These are phyloP conservation scores for Seiridium cupressi DNA, from an alignment of 2,329 filamentous ascomycete genomes.

Conservation along the genomic window DNA sequence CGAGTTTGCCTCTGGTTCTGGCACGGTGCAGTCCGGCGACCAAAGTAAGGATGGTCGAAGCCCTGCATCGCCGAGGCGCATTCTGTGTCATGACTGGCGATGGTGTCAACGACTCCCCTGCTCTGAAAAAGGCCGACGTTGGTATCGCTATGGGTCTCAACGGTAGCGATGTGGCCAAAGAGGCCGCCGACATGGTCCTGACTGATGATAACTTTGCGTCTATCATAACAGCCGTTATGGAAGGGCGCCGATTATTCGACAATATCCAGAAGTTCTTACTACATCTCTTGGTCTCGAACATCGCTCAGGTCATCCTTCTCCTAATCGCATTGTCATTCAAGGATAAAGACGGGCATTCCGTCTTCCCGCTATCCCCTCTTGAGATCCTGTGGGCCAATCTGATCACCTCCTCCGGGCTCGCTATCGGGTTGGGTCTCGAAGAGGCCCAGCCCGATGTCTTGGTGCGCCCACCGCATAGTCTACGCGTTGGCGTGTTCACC, in stretches of 20 bases:
- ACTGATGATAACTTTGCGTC: constrained; percentile 88
- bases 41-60: constrained; percentile 74
- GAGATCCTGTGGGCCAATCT: constrained; percentile 79
- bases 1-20: constrained; percentile 63
- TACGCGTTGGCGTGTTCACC: constrained; percentile 62
- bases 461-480: constrained; percentile 60
- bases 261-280: constrained; percentile 72
- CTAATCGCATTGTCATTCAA: constrained; percentile 70
- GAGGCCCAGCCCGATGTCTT: constrained; percentile 68
- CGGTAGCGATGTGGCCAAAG: constrained; percentile 72
- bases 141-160: constrained; percentile 73
- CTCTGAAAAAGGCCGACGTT: constrained; percentile 70
- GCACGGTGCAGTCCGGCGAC: constrained; percentile 69
- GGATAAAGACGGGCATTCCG: constrained; percentile 54
- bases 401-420: constrained; percentile 69
- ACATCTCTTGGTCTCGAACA: constrained; percentile 67
- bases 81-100: constrained; percentile 77
- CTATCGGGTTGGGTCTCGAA: constrained; percentile 71
- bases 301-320: constrained; percentile 67
- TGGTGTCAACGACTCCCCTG: constrained; percentile 73
- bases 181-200: constrained; percentile 84
- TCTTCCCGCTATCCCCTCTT: constrained; percentile 70
- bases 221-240: constrained; percentile 69
- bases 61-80: constrained; percentile 64
- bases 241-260: constrained; percentile 68